Conservation (phyloP, 108 stramenopile genomes). For the Epipyxis sp. region DNA sequence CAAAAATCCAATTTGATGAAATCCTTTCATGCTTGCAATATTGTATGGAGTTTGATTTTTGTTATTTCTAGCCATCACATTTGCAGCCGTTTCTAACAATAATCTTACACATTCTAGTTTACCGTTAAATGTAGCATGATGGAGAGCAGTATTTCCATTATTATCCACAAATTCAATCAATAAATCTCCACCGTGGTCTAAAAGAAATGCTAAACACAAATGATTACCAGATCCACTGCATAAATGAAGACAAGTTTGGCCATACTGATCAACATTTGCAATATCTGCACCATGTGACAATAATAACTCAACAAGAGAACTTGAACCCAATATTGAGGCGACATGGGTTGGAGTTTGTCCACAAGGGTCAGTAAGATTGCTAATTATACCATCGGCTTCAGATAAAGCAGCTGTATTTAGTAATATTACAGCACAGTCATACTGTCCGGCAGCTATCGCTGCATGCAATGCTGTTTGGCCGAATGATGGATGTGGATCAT, state of each 20-base stretch:
- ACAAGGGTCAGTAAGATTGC: slow-evolving; percentile 3
- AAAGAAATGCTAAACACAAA: not conserved
- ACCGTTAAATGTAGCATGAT: slow-evolving; percentile 26
- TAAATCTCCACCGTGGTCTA: slow-evolving; percentile 19
- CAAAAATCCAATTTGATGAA: not conserved
- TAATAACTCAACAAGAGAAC: not conserved
- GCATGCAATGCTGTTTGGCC: slow-evolving; percentile 57
- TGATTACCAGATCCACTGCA: not conserved
- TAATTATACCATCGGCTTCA: slow-evolving; percentile 6
- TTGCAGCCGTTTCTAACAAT: slow-evolving; percentile 14
- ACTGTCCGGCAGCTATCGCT: not conserved
- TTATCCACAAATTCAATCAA: slow-evolving; percentile 2
- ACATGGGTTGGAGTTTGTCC: slow-evolving; percentile 20
- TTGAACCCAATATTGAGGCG: not conserved
- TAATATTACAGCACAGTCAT: not conserved
- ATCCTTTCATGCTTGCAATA: not conserved
- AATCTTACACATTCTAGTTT: slow-evolving; percentile 10
- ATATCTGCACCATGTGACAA: slow-evolving; percentile 11
- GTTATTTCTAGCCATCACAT: not conserved
- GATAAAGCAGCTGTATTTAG: not conserved
- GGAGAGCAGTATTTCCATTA: slow-evolving; percentile 15
- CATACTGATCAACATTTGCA: not conserved
- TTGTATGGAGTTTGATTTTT: slow-evolving; percentile 2
- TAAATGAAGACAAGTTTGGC: slow-evolving; percentile 15
- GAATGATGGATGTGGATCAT: slow-evolving; percentile 68